phyloP scores from a whole-genome alignment of 371 early-diverging fungal species.

The Gilbertella persicaria region DNA sequence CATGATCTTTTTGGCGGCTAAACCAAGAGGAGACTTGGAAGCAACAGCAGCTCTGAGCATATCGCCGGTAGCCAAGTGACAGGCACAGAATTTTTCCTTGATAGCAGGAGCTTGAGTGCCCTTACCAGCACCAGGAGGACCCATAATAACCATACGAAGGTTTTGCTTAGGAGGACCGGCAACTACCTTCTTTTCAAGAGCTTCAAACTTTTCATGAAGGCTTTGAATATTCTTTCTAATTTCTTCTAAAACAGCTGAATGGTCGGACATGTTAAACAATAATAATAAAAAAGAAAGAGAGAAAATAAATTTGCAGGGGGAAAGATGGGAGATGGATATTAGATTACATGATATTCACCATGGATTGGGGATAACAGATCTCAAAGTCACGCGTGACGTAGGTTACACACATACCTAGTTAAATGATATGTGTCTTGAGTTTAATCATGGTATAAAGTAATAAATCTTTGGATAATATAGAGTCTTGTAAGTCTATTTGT shows the following conservation, averaged over 20 bases:
- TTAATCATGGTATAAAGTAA: constrained; percentile 7
- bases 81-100: constrained; percentile 92
- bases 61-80: constrained; percentile 99
- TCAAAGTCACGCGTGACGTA: no score
- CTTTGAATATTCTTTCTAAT: constrained; percentile 52
- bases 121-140: constrained; percentile 98
- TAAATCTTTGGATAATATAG: constrained; percentile 1
- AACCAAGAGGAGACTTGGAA: constrained; percentile 89
- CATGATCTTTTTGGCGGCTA: constrained; percentile 97
- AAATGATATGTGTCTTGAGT: constrained; percentile 17
- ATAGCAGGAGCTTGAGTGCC: constrained; percentile 97
- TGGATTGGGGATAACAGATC: no score
- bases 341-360: no score
- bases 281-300: neutral
- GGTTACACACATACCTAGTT: no score
- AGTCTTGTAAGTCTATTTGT: constrained; percentile 6
- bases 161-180: constrained; percentile 37
- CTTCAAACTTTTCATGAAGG: constrained; percentile 45
- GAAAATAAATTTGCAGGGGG: no score
- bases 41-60: constrained; percentile 98
- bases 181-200: constrained; percentile 46
- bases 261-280: constrained; percentile 32
- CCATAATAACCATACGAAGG: constrained; percentile 95
- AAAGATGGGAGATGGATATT: no score
- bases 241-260: constrained; percentile 49